Evolutionary conservation across 352 stramenopile species (phyloP), one percentile per base, ranked within the genome.

Genomic region (Phytophthora nicotianae): DNA sequence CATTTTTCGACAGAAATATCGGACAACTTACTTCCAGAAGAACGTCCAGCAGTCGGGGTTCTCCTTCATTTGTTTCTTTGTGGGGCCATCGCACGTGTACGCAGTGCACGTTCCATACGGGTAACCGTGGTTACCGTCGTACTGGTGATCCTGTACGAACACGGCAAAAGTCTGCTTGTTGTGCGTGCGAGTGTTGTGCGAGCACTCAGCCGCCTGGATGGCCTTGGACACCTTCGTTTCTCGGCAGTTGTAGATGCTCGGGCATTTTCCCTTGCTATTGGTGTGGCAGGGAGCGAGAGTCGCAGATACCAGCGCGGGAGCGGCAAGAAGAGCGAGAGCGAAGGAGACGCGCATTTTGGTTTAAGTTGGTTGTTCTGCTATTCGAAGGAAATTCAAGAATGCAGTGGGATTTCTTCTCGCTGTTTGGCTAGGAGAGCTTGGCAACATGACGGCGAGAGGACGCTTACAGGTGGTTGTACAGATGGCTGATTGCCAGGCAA

Each of bases 131-230:
- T 65, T 72, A 17, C 53, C 57, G 23, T 78, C 66, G 53, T 75
- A 75, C 66, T 73, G 26, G 49, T 78, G 61, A 23, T 72, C 54
- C 23, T 47, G 55, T 16, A 51, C 35, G 57, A 78, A 78, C 11
- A 78, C 65, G 3, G 70, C 70, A 48, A 73, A 78, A 13, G 61
- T 69, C 57, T 78, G 61, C 21, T 46, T 68, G 5, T 63, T 29
- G 29, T 70, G 38, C 17, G 63, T 72, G 45, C 70, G 70, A 16
- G 65, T 78, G 62, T 78, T 78, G 70, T 75, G 45, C 37, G 70
- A 59, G 53, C 70, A 78, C 49, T 78, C 70, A 10, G 70, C 70
- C 16, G 70, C 70, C 53, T 78, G 70, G n/a, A 78, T 78, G 24
- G 61, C 52, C 2, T 24, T 33, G 33, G 58, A 71, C 10, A 61